These are phyloP conservation scores for Talaromyces sp. DNA, from an alignment of 2,329 filamentous ascomycete species.

Conservation along the genomic window DNA sequence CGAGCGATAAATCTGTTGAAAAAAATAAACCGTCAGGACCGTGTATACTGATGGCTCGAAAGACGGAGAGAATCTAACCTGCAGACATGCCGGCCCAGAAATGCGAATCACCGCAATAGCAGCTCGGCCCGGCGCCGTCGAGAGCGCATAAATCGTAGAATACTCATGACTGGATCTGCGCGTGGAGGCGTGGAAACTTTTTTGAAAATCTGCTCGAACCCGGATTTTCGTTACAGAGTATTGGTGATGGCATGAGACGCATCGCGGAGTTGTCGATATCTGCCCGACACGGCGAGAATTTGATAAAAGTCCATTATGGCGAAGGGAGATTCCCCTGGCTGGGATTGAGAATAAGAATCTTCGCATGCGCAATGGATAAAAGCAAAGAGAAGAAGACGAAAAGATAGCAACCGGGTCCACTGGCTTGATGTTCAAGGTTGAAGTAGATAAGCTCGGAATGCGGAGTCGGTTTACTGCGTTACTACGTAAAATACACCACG, in stretches of 20 bases:
- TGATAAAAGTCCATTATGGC: not conserved
- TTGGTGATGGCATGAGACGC: not conserved
- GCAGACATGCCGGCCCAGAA: conserved; percentile 69
- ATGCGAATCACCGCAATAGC: conserved; percentile 87
- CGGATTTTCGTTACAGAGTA: not conserved
- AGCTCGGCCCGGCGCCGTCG: conserved; percentile 75
- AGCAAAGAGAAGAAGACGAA: not conserved
- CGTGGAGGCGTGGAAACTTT: not conserved
- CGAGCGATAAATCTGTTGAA: conserved; percentile 54
- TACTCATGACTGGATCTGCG: conserved; percentile 17
- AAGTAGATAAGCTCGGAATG: not conserved
- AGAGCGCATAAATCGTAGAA: conserved; percentile 83
- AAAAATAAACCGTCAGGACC: not conserved
- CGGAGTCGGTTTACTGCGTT: not conserved
- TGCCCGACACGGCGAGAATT: not conserved
- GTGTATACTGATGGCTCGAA: not conserved
- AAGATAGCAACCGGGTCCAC: not conserved
- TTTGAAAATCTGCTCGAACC: not conserved
- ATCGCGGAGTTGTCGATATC: not conserved
- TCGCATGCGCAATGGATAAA: conserved; percentile 6
- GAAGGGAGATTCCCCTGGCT: conserved; percentile 2
- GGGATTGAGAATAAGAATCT: conserved; percentile 1
- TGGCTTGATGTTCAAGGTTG: not conserved
- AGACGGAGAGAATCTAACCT: conserved; percentile 41
- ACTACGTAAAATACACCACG: not conserved